These are phyloP conservation scores for Castanospermum australe DNA, from an alignment of 306 rosid species.

Conservation along the genomic window DNA sequence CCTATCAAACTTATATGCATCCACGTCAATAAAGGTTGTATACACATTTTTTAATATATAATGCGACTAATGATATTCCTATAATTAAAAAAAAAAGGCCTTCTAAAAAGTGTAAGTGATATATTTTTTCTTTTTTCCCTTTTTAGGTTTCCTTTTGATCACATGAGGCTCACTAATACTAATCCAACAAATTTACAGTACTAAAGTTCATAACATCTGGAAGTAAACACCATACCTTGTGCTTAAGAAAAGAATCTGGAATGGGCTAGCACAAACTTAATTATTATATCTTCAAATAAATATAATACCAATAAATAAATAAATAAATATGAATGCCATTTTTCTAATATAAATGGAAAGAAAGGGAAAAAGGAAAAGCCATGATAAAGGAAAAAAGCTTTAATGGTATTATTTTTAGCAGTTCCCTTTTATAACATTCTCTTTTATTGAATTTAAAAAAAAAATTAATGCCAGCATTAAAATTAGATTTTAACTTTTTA, in stretches of 20 bases:
- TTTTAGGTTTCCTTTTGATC: not conserved
- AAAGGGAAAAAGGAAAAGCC: not conserved
- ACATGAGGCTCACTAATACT: not conserved
- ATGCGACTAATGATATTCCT: not conserved
- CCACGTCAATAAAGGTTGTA: too few relatives aligned
- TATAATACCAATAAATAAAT: too few relatives aligned
- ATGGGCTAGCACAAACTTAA: not conserved
- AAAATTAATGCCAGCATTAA: not conserved
- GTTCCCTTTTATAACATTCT: not conserved
- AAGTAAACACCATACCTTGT: not conserved
- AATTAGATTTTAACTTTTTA: not conserved
- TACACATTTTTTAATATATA: not conserved
- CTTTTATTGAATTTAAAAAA: not conserved
- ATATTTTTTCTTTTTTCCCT: too few relatives aligned
- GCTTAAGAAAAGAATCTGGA: not conserved
- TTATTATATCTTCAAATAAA: not conserved
- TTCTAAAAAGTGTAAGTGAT: not conserved
- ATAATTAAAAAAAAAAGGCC: not conserved
- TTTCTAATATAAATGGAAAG: not conserved
- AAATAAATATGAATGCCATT: not conserved
- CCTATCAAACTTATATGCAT: too few relatives aligned
- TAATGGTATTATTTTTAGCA: not conserved
- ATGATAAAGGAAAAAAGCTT: not conserved
- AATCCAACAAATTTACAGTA: not conserved
- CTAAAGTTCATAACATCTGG: not conserved